A percentile compares a stretch with the other conserved stretches of the same genome.
Evolutionary conservation across 163 green algal genomes (phyloP).

Genomic region (Chloromonas sp.): DNA sequence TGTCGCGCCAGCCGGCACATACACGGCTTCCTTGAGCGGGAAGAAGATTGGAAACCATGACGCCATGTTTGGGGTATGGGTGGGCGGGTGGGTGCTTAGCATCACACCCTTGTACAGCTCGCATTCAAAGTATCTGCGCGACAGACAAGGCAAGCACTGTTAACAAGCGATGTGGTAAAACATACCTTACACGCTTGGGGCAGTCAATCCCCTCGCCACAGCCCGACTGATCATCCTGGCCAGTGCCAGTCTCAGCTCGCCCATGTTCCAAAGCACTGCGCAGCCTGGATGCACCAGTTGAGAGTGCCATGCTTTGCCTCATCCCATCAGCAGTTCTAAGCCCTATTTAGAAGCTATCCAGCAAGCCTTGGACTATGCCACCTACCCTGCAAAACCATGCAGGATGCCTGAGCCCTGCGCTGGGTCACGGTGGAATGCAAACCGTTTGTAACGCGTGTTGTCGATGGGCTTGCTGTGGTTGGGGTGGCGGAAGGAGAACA

Average conservation of each 20-base stretch:
- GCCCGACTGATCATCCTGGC: no score
- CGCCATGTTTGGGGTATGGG: conserved; percentile 90
- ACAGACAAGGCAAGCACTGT: not conserved
- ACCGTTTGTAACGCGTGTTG: conserved; percentile 41
- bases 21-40: conserved; percentile 68
- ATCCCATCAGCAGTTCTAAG: no score
- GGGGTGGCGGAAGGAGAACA: conserved; percentile 91
- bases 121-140: conserved; percentile 84
- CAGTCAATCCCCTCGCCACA: no score
- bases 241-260: no score
- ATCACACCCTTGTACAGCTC: conserved; percentile 79
- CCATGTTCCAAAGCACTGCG: no score
- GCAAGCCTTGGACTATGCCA: no score
- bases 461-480: conserved; percentile 44
- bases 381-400: conserved; percentile 79
- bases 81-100: conserved; percentile 84
- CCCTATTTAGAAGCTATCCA: no score
- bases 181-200: no score
- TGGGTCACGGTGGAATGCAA: conserved; percentile 41
- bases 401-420: conserved; percentile 43
- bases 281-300: no score
- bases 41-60: conserved; percentile 96
- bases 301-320: no score
- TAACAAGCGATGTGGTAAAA: no score
- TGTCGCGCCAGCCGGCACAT: conserved; percentile 40